Evolutionary conservation across 495 filamentous ascomycete genomes (phyloP), one percentile per base, ranked within the genome.

Genomic region (Umbilicaria muhlenbergii): DNA sequence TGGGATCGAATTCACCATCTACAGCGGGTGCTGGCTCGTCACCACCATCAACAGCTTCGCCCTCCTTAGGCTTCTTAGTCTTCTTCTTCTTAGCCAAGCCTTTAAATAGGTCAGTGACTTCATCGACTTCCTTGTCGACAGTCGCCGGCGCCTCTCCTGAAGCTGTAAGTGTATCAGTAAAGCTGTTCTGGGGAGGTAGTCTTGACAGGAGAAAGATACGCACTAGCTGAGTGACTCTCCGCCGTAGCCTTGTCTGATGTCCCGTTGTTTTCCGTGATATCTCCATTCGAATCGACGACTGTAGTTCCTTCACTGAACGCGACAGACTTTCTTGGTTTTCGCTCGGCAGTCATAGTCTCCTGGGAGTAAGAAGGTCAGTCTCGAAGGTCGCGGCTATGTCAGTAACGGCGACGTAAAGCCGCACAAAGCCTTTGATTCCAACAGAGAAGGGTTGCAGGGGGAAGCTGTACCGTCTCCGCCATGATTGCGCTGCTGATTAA

Each of bases 11-110:
- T 42, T 80, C 76, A 51, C 65, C 74, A 46, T 83, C 71, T 34
- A 67, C 80, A 15, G 68, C 76, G 49, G 75, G 67, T 8, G 66
- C 60, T 32, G 58, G 63, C 19, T 64, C 70, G 19, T 74, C 78
- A 32, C 66, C 76, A 34, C 64, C 72, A 15, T 65, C 73, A 12
- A 59, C 67, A 38, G 59, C 69, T 18, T 73, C 76, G 11, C 65
- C 64, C 34, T 68, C 79, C 38, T 81, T 81, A 38, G 67, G 53
- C 59, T 76, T 77, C 58, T 80, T 79, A 42, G 67, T 58, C 63
- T 81, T 80, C 64, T 82, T 81, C 73, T 86, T 87, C 71, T 95
- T 95, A 55, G 85, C 83, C 49, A 94, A 78, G 39, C 76, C 79
- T 61, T 80, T 80, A 71, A 86, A 83, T 57, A 81, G 71, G 39